Evolutionary conservation across 2,329 filamentous ascomycete species (phyloP).

Genomic region (Penicillium sp.): DNA sequence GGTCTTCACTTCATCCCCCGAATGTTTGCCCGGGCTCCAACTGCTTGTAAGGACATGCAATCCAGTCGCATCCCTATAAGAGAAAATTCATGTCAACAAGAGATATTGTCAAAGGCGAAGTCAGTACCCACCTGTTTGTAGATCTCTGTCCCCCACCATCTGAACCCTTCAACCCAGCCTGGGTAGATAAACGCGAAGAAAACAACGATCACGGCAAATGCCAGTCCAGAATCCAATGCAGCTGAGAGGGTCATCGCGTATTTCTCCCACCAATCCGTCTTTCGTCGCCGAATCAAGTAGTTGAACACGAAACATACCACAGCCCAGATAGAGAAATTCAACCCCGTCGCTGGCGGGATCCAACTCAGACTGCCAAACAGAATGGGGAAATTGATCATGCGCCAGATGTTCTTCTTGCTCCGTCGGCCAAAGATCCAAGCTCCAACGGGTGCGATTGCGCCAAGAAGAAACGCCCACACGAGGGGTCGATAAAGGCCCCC

Average conservation of each 20-base stretch:
- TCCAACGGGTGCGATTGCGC: conserved; percentile 69
- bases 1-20: conserved; percentile 48
- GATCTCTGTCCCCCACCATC: conserved; percentile 86
- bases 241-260: conserved; percentile 88
- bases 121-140: conserved; percentile 60
- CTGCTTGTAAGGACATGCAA: conserved; percentile 68
- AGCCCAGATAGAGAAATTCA: conserved; percentile 87
- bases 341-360: conserved; percentile 80
- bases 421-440: conserved; percentile 68
- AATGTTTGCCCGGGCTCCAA: conserved; percentile 65
- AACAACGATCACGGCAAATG: conserved; percentile 77
- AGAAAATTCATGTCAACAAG: neutral
- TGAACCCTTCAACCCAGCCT: conserved; percentile 68
- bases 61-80: conserved; percentile 71
- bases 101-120: neutral
- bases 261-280: conserved; percentile 81
- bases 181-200: conserved; percentile 88
- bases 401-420: conserved; percentile 60
- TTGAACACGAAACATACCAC: conserved; percentile 84
- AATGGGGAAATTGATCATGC: conserved; percentile 78
- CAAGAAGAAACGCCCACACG: conserved; percentile 78
- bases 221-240: conserved; percentile 77
- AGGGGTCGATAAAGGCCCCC: conserved; percentile 71
- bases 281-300: conserved; percentile 66
- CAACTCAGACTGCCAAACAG: conserved; percentile 79